These are phyloP conservation scores for Naganishia onofrii DNA, from an alignment of 768 basidiomycete species.

Conservation along the genomic window DNA sequence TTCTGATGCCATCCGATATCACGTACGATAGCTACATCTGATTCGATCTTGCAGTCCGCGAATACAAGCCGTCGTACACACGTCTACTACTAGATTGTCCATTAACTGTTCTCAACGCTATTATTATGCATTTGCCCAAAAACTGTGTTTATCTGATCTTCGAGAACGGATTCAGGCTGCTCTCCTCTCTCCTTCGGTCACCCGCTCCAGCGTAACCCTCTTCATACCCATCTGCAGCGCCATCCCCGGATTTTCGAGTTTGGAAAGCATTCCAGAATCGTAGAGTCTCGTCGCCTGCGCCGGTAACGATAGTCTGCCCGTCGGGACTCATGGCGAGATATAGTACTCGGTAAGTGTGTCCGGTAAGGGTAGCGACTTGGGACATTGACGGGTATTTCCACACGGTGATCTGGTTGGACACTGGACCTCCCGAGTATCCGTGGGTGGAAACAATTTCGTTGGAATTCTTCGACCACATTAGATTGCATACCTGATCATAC, in stretches of 20 bases:
- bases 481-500: conserved; percentile 77
- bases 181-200: conserved; percentile 30
- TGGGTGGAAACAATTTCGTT: conserved; percentile 98
- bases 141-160: conserved; percentile 35
- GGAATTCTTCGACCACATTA: conserved; percentile 91
- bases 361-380: conserved; percentile 90
- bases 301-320: conserved; percentile 95
- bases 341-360: conserved; percentile 90
- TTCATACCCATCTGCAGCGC: background rate
- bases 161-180: conserved; percentile 38
- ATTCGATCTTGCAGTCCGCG: background rate
- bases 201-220: conserved; percentile 19
- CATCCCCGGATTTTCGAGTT: conserved; percentile 35
- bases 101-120: background rate
- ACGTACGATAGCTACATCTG: too few relatives aligned
- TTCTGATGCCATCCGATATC: too few relatives aligned
- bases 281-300: conserved; percentile 94
- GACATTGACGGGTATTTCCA: conserved; percentile 84
- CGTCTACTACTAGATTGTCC: background rate
- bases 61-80: background rate
- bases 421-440: conserved; percentile 87
- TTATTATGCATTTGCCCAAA: background rate
- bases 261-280: conserved; percentile 98
- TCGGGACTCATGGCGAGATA: conserved; percentile 98
- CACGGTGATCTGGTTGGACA: conserved; percentile 93